Evolutionary conservation across 1,284 basidiomycete genomes (phyloP).

Genomic region (Spongiforma sp.): DNA sequence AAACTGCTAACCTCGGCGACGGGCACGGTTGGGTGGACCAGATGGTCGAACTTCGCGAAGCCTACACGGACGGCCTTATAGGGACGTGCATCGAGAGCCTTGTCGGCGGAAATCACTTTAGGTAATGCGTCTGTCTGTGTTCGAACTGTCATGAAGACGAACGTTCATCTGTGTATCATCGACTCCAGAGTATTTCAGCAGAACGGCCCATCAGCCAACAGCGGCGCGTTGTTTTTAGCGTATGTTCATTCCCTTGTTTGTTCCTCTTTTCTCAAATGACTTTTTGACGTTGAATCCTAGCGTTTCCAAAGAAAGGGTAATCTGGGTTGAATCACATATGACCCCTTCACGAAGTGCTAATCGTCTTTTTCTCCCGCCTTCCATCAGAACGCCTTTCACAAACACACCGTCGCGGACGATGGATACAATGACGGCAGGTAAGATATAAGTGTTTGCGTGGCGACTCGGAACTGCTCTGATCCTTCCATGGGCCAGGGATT

Average conservation of each 20-base stretch:
- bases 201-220: constrained; percentile 59
- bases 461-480: no score
- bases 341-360: neutral
- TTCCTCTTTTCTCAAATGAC: neutral
- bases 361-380: neutral
- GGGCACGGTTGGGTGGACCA: constrained; percentile 56
- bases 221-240: constrained; percentile 69
- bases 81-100: constrained; percentile 68
- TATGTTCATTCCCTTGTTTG: constrained; percentile 26
- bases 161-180: neutral
- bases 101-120: constrained; percentile 71
- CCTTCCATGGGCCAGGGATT: constrained; percentile 40
- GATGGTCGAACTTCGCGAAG: constrained; percentile 61
- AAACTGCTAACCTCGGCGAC: constrained; percentile 68
- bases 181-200: constrained; percentile 58
- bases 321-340: neutral
- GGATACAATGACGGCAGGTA: constrained; percentile 61
- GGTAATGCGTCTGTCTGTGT: constrained; percentile 44
- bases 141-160: neutral
- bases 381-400: constrained; percentile 42
- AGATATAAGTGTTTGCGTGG: neutral
- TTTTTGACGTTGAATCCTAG: constrained; percentile 35
- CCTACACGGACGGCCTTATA: constrained; percentile 49
- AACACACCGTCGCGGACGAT: constrained; percentile 56
- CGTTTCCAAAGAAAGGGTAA: constrained; percentile 66